A percentile compares a stretch with the other conserved stretches of the same genome.
These are phyloP conservation scores for Fraxinus albicans DNA, from an alignment of 305 asterid species.

Conservation along the genomic window DNA sequence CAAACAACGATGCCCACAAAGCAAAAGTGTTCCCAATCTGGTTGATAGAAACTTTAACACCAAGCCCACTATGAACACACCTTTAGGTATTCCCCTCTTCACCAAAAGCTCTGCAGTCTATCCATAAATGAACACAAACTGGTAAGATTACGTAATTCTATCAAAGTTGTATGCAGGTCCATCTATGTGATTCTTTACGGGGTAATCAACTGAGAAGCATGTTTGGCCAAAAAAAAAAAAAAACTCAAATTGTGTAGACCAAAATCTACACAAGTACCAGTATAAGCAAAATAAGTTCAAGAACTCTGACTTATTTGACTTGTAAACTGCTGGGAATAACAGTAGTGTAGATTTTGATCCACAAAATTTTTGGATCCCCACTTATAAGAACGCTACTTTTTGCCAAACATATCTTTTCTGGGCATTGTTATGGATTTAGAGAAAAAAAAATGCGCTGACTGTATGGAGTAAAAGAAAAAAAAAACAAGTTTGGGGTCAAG, in stretches of 20 bases:
- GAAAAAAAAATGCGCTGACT: background rate
- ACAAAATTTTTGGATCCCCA: background rate
- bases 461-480: background rate
- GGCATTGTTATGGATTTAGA: background rate
- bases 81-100: slow-evolving; percentile 51
- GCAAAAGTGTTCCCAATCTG: slow-evolving; percentile 71
- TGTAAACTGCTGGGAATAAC: background rate
- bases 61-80: slow-evolving; percentile 40
- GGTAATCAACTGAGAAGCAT: background rate
- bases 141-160: background rate
- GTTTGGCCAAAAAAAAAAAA: background rate
- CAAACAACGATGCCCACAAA: slow-evolving; percentile 66
- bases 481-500: background rate
- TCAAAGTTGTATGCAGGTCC: background rate
- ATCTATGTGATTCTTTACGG: background rate
- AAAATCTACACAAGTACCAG: background rate
- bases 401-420: background rate
- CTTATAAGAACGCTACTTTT: background rate
- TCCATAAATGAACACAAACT: background rate
- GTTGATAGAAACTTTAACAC: slow-evolving; percentile 55
- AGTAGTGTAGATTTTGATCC: background rate
- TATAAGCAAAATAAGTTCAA: background rate
- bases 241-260: background rate
- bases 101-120: slow-evolving; percentile 67
- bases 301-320: background rate